These are phyloP conservation scores for Dendrocalamus latiflorus DNA, from an alignment of 202 grass and related monocot species.

Conservation along the genomic window DNA sequence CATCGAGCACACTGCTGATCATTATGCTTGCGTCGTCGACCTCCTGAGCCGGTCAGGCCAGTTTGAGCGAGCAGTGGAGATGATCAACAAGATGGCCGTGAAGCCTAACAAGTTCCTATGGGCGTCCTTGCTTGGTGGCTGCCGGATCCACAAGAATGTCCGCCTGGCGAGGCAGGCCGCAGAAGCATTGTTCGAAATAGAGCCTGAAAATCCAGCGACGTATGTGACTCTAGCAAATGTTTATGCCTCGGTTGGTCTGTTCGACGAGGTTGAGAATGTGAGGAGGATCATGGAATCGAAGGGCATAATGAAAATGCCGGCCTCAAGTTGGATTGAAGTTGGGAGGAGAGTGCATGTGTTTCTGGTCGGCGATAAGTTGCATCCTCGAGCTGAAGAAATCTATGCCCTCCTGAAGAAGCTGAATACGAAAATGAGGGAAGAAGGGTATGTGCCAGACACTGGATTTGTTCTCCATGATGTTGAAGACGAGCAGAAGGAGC, in stretches of 20 bases:
- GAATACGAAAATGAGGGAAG: slow-evolving; percentile 49
- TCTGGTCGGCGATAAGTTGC: slow-evolving; percentile 50
- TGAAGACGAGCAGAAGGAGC: slow-evolving; percentile 73
- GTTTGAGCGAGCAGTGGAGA: slow-evolving; percentile 56
- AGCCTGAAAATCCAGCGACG: slow-evolving; percentile 75
- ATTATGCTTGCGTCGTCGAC: slow-evolving; percentile 81
- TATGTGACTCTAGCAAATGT: slow-evolving; percentile 86
- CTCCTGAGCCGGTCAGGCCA: slow-evolving; percentile 60
- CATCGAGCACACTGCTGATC: slow-evolving; percentile 59
- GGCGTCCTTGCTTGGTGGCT: slow-evolving; percentile 77
- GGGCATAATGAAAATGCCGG: slow-evolving; percentile 58
- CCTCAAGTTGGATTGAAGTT: slow-evolving; percentile 67
- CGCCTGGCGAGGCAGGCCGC: slow-evolving; percentile 47
- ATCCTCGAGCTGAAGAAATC: slow-evolving; percentile 54
- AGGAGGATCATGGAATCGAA: slow-evolving; percentile 57
- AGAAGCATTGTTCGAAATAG: slow-evolving; percentile 69
- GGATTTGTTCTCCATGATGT: slow-evolving; percentile 77
- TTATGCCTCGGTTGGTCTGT: slow-evolving; percentile 51
- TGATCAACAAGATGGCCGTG: slow-evolving; percentile 52
- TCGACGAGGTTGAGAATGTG: slow-evolving; percentile 58
- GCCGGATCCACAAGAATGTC: slow-evolving; percentile 64
- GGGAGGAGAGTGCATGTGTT: slow-evolving; percentile 62
- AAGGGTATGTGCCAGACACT: slow-evolving; percentile 70
- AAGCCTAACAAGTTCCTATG: slow-evolving; percentile 88
- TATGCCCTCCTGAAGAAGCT: slow-evolving; percentile 39